A percentile compares a stretch with the other conserved stretches of the same genome.
These are phyloP conservation scores for Xylaria sp. DNA, from an alignment of 495 filamentous ascomycete species.

Conservation along the genomic window DNA sequence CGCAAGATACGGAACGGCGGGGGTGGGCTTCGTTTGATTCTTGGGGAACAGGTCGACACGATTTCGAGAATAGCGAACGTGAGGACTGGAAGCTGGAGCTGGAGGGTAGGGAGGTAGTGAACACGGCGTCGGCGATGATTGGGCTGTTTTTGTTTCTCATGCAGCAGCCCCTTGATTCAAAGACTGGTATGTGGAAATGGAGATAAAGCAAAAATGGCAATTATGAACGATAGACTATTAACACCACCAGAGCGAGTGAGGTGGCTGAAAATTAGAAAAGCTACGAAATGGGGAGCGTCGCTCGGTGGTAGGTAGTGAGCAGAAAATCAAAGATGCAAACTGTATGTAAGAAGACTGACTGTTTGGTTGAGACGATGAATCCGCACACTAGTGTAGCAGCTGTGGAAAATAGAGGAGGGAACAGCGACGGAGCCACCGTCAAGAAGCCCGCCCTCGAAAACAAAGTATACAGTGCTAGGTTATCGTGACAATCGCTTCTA, in stretches of 20 bases:
- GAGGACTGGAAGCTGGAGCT: background rate
- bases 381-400: background rate
- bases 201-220: conserved; percentile 36
- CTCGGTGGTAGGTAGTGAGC: conserved; percentile 17
- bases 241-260: conserved; percentile 61
- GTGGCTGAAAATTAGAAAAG: conserved; percentile 44
- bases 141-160: conserved; percentile 12
- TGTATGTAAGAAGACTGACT: conserved; percentile 11
- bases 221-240: conserved; percentile 49
- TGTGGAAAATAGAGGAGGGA: background rate
- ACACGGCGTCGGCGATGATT: conserved; percentile 16
- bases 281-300: conserved; percentile 22
- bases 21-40: background rate
- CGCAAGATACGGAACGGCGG: background rate
- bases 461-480: conserved; percentile 4
- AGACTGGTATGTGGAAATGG: conserved; percentile 34
- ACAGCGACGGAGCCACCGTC: background rate
- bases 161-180: conserved; percentile 26
- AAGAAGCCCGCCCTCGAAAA: background rate
- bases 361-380: background rate
- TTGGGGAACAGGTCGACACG: background rate
- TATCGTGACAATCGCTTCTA: background rate
- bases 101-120: conserved; percentile 12
- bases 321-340: conserved; percentile 21
- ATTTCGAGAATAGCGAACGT: background rate